These are phyloP conservation scores for Coemansia sp. DNA, from an alignment of 192 early-diverging fungal species.

Conservation along the genomic window DNA sequence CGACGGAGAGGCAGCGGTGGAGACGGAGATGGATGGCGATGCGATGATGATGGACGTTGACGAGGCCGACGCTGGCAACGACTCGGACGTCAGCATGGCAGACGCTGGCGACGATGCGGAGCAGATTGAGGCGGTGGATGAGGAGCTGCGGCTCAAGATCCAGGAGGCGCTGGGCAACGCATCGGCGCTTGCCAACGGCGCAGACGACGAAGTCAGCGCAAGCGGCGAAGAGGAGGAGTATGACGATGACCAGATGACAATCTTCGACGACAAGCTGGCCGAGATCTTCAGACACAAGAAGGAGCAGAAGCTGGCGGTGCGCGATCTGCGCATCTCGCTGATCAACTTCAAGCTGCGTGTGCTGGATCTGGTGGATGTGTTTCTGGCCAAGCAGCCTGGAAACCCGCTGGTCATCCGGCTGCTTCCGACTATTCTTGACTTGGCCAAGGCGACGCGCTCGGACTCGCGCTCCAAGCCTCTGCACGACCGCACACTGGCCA, in stretches of 20 bases:
- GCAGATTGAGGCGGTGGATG: constrained; percentile 60
- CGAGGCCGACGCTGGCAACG: constrained; percentile 56
- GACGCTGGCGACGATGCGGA: constrained; percentile 55
- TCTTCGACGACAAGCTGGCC: constrained; percentile 88
- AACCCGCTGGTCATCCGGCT: constrained; percentile 71
- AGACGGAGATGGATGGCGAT: constrained; percentile 50
- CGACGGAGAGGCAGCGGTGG: constrained; percentile 58
- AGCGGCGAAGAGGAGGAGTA: constrained; percentile 61
- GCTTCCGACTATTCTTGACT: constrained; percentile 68
- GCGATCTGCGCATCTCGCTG: constrained; percentile 77
- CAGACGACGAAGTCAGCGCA: constrained; percentile 55
- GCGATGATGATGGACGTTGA: constrained; percentile 47
- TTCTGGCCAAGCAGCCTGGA: constrained; percentile 65
- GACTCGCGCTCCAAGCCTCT: constrained; percentile 65
- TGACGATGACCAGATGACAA: constrained; percentile 85
- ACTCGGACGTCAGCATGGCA: constrained; percentile 55
- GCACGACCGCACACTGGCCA: constrained; percentile 64
- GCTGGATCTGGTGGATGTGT: constrained; percentile 79
- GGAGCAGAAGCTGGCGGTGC: constrained; percentile 74
- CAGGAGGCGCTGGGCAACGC: constrained; percentile 63
- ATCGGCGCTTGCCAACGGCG: constrained; percentile 4
- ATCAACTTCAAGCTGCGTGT: constrained; percentile 90
- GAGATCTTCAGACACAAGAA: constrained; percentile 90
- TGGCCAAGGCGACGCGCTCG: constrained; percentile 57
- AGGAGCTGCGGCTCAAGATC: constrained; percentile 73